Evolutionary conservation across 371 early-diverging fungal species (phyloP), one percentile per base, ranked within the genome.

Genomic region (Batrachochytrium dendrobatidis): DNA sequence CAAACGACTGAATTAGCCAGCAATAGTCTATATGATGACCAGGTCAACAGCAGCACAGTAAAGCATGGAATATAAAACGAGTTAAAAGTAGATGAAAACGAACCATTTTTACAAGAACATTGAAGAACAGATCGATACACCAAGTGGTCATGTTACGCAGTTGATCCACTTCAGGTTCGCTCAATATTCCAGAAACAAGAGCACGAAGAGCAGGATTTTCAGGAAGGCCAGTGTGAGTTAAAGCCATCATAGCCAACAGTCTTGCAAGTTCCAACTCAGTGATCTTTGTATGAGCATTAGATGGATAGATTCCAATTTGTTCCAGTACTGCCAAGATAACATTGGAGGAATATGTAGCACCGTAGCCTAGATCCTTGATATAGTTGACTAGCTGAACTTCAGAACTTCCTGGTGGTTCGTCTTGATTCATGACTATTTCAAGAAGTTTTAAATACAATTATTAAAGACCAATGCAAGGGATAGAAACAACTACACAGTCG

Each of bases 221-320:
- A 31, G 68, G 71, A 56, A 82, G 73, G 46, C 79, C 80, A 20
- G 78, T 66, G 57, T 76, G 80, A 0, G 85, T 58, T 20, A 26
- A 71, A 24, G 83, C 81, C 85, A 90, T 88, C 79, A 85, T 83
- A 22, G 81, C 83, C 34, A 90, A 56, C 0, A 79, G 71, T n/a
- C 81, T 76, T 12, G 88, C 86, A n/a, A 90, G 76, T 48, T 85
- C 83, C 35, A 75, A 76, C 43, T 87, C 89, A 51, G 45, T 67
- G 4, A 80, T 61, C 32, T 30, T 62, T 12, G 59, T 50, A 24
- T 55, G 29, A 2, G 73, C 58, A 26, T 63, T 71, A 20, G 66
- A 34, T 17, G 63, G 55, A 34, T 60, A 65, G 29, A 76, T 66
- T 39, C 73, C 72, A 20, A 69, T 64, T 35, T 82, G 77, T 30